Conservation (phyloP, 768 basidiomycete genomes). For the Boletus patriciae region DNA sequence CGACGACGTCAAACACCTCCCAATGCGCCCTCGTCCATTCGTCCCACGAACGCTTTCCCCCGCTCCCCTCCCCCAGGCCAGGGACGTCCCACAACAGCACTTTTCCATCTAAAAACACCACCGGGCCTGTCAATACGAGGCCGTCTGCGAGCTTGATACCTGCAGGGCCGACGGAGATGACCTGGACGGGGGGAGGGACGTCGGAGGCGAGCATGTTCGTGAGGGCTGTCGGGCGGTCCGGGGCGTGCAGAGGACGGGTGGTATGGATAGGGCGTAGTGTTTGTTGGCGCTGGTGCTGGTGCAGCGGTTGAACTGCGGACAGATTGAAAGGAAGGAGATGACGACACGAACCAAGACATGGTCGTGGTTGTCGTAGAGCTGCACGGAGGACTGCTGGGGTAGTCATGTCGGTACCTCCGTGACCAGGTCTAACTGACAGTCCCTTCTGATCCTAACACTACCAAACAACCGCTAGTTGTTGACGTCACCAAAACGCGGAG, state of each 20-base stretch:
- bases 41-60: slow-evolving; percentile 45
- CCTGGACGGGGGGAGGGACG: slow-evolving; percentile 67
- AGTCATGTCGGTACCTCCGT: background rate
- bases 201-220: slow-evolving; percentile 76
- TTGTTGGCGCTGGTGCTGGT: background rate
- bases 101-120: slow-evolving; percentile 82
- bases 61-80: background rate
- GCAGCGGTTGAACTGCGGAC: background rate
- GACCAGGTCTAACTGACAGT: too few relatives aligned
- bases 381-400: background rate
- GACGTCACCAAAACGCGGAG: too few relatives aligned
- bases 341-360: background rate
- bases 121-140: slow-evolving; percentile 70
- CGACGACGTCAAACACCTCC: slow-evolving; percentile 75
- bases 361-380: background rate
- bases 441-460: too few relatives aligned
- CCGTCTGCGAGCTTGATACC: slow-evolving; percentile 80
- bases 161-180: slow-evolving; percentile 57
- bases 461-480: too few relatives aligned
- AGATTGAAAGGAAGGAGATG: background rate
- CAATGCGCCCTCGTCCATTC: slow-evolving; percentile 78
- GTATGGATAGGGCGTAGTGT: slow-evolving; percentile 16
- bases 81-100: slow-evolving; percentile 92
- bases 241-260: slow-evolving; percentile 3
- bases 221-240: slow-evolving; percentile 37